phyloP scores from a whole-genome alignment of 2,329 filamentous ascomycete species.

The Colletotrichum coccodes region DNA sequence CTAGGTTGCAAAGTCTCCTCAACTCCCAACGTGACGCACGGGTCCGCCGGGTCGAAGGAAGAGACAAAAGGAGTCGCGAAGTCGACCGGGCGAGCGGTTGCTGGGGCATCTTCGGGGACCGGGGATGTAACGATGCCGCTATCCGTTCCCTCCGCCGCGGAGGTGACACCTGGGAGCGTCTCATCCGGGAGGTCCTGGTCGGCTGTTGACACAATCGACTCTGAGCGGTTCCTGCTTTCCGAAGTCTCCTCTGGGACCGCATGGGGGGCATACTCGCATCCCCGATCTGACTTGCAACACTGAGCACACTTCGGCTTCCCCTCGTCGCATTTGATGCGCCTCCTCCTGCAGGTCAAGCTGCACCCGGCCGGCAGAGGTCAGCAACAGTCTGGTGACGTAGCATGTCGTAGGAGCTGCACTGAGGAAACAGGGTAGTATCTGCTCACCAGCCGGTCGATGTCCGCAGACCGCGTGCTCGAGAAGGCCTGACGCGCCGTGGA shows the following conservation, averaged over 20 bases:
- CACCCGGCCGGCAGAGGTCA: neutral
- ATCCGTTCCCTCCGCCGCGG: neutral
- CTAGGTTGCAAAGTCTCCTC: neutral
- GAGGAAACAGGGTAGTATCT: neutral
- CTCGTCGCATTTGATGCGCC: constrained; percentile 48
- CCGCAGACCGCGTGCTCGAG: constrained; percentile 16
- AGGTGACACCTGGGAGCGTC: neutral
- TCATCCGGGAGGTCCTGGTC: neutral
- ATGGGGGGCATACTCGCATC: constrained; percentile 1
- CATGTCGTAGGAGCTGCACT: neutral
- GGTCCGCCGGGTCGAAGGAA: constrained; percentile 6
- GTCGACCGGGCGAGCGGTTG: neutral
- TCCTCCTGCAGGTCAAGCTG: constrained; percentile 47
- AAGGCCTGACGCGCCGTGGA: constrained; percentile 22
- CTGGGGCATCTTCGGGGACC: neutral
- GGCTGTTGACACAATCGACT: neutral
- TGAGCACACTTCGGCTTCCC: constrained; percentile 42
- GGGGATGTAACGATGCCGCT: neutral
- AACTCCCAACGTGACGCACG: neutral
- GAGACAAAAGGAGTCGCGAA: neutral
- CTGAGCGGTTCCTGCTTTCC: neutral
- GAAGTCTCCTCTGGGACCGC: neutral
- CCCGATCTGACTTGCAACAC: constrained; percentile 37
- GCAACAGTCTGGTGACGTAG: neutral
- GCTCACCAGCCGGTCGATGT: constrained; percentile 26